Evolutionary conservation across 176 grass and related monocot species (phyloP), one percentile per base, ranked within the genome.

Genomic region (Dactylis glomerata): DNA sequence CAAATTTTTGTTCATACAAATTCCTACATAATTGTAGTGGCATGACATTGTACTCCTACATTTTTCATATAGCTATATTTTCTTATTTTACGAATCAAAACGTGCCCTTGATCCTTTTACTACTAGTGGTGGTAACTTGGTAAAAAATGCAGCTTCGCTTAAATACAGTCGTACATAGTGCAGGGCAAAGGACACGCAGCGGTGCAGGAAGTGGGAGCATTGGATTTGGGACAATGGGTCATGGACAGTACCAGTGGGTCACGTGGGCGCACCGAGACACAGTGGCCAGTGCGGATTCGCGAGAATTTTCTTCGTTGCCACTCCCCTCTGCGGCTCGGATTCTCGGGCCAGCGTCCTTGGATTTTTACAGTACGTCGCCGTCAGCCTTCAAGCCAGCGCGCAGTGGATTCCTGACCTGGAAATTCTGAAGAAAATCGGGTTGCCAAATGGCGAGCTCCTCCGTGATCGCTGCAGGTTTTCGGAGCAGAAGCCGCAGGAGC

Each of bases 301-400:
- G 50, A 85, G 78, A 89, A 80, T 80, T 88, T 88, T 84, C 81
- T 79, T 68, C 24, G 46, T 16, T 51, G 80, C 12, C 32, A 50
- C 37, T 45, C 44, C 17, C 33, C 26, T 49, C 71, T 75, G 83
- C 24, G 19, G 50, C 83, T 54, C 77, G 78, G 72, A 54, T 90
- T 40, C 72, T 14, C 22, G 82, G 68, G 59, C 77, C 40, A 68
- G 58, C 5, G 58, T 33, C 76, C 76, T 84, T 80, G 75, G 58
- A 81, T 75, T 50, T 88, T 56, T 4, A 58, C n/a, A n/a, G n/a
- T n/a, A n/a, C 55, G 77, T 81, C 47, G 68, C 7, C 30, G 5
- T 38, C 77, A 69, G 38, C 22, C 51, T 77, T 55, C 47, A 42
- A 11, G 2, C 52, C 40, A 16, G 73, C 57, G 34, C n/a, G 36